A percentile compares a stretch with the other conserved stretches of the same genome.
phyloP scores from a whole-genome alignment of 352 stramenopile species.

The Phytophthora capsici region DNA sequence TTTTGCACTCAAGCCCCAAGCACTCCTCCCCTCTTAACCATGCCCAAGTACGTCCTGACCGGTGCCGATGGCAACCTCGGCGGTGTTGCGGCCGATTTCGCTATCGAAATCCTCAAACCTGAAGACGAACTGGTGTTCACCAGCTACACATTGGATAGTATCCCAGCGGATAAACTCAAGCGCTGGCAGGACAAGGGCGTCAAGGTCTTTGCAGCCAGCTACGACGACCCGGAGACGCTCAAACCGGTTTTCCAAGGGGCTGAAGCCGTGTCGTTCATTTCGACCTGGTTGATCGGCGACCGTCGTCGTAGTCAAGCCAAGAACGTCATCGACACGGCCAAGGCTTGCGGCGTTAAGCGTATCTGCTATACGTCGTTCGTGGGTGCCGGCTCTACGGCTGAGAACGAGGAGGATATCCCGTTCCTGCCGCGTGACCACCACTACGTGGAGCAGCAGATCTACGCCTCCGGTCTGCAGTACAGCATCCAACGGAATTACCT shows the following conservation, averaged over 20 bases:
- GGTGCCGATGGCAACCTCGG: background rate
- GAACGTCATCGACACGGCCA: background rate
- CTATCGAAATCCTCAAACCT: background rate
- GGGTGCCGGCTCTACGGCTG: background rate
- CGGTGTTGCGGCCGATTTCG: background rate
- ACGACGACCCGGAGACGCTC: background rate
- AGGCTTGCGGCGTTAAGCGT: background rate
- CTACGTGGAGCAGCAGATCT: background rate
- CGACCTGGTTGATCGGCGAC: background rate
- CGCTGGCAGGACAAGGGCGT: background rate
- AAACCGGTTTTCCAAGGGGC: background rate
- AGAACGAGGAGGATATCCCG: background rate
- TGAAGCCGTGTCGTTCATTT: background rate
- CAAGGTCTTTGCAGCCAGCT: background rate
- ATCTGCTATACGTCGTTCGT: slow-evolving; percentile 1
- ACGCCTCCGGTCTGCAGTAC: background rate
- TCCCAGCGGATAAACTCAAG: too few species aligned
- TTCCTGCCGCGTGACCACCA: background rate
- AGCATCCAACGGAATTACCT: background rate
- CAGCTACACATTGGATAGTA: background rate
- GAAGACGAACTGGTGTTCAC: background rate
- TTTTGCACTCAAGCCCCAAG: background rate
- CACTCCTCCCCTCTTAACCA: background rate
- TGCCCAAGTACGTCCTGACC: background rate
- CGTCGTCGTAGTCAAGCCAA: background rate